Percentiles rank a stretch among this genome's conserved stretches.
phyloP scores from a whole-genome alignment of 805 yeast genomes.

The Kluyveromyces nonfermentans region DNA sequence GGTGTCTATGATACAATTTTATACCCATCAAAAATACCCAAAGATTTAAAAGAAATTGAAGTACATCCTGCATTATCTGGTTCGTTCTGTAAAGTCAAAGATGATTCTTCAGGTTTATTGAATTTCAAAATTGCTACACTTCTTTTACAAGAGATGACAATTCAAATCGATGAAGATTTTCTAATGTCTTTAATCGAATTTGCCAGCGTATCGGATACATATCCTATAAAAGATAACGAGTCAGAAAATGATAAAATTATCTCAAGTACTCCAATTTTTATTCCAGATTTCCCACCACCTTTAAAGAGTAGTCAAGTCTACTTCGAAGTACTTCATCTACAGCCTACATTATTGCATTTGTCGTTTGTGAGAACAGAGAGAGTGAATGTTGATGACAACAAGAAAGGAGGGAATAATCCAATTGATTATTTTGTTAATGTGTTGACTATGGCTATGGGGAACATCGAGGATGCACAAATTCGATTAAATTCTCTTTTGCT shows the following conservation, averaged over 20 bases:
- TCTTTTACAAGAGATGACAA: constrained; percentile 79
- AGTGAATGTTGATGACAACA: constrained; percentile 51
- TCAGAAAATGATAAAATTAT: constrained; percentile 24
- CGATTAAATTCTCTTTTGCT: constrained; percentile 76
- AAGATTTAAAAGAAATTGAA: constrained; percentile 71
- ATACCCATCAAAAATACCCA: constrained; percentile 86
- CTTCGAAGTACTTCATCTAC: constrained; percentile 86
- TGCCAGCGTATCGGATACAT: constrained; percentile 69
- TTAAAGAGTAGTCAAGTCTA: constrained; percentile 64
- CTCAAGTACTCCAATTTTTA: constrained; percentile 54
- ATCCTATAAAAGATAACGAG: constrained; percentile 42
- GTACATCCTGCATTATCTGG: constrained; percentile 88
- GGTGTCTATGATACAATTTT: constrained; percentile 79
- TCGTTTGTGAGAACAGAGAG: constrained; percentile 88
- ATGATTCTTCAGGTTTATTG: constrained; percentile 80
- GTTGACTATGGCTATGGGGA: constrained; percentile 93
- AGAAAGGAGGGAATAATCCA: constrained; percentile 27
- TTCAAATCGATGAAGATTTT: constrained; percentile 92
- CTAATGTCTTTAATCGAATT: constrained; percentile 74
- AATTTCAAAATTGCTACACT: constrained; percentile 88
- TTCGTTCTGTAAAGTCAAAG: constrained; percentile 74
- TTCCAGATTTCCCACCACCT: constrained; percentile 60
- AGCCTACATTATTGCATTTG: constrained; percentile 79
- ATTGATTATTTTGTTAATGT: constrained; percentile 73
- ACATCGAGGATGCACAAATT: constrained; percentile 94